These are phyloP conservation scores for Aspergillus amoenus DNA, from an alignment of 2,329 filamentous ascomycete species.

Conservation along the genomic window DNA sequence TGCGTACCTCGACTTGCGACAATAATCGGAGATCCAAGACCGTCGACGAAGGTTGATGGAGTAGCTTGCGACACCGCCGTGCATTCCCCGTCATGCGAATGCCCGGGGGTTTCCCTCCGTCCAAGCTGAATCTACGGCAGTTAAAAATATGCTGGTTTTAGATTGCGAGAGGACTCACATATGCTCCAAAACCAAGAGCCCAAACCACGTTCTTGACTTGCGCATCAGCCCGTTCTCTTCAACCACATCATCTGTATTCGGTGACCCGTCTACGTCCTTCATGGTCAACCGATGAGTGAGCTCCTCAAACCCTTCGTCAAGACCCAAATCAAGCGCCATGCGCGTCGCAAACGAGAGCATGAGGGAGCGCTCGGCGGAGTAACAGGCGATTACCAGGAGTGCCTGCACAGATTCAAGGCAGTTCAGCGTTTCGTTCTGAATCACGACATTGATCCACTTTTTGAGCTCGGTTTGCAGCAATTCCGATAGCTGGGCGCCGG, in stretches of 20 bases:
- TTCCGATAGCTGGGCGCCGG: slow-evolving; percentile 38
- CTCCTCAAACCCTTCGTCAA: slow-evolving; percentile 47
- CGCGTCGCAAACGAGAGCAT: slow-evolving; percentile 52
- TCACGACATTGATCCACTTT: slow-evolving; percentile 47
- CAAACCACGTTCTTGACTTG: slow-evolving; percentile 52
- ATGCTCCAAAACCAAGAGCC: slow-evolving; percentile 53
- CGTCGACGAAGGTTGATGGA: slow-evolving; percentile 45
- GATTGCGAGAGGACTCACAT: slow-evolving; percentile 30
- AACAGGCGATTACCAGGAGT: slow-evolving; percentile 53
- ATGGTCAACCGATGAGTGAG: slow-evolving; percentile 31
- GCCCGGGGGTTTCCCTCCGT: slow-evolving; percentile 47
- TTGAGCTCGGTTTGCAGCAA: slow-evolving; percentile 47
- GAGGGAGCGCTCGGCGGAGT: slow-evolving; percentile 53
- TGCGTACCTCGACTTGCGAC: slow-evolving; percentile 49
- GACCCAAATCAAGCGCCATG: slow-evolving; percentile 51
- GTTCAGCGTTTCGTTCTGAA: slow-evolving; percentile 39
- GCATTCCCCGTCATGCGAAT: slow-evolving; percentile 39
- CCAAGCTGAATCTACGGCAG: slow-evolving; percentile 38
- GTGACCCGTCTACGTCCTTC: slow-evolving; percentile 21
- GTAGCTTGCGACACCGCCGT: slow-evolving; percentile 47
- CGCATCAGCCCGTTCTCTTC: slow-evolving; percentile 40
- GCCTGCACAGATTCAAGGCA: slow-evolving; percentile 54
- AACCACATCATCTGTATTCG: slow-evolving; percentile 13
- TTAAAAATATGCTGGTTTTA: background rate
- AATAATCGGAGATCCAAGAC: slow-evolving; percentile 53